Evolutionary conservation across 1,284 basidiomycete species (phyloP).

Genomic region (Stygiomarasmius scandens): DNA sequence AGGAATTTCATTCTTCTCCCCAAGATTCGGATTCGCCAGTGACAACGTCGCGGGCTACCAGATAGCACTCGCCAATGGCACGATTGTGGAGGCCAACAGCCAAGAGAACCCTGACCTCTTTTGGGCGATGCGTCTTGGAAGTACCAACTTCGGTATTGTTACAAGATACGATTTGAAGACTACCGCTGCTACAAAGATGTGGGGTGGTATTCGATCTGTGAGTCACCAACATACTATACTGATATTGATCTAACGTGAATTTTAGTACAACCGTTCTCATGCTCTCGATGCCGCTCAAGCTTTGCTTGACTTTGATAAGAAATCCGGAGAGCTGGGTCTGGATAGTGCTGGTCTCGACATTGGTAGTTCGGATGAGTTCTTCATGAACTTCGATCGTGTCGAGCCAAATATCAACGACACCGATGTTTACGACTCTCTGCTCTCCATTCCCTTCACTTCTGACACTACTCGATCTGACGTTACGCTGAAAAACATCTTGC

Average conservation of each 20-base stretch:
- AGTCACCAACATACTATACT: not conserved
- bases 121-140: conserved; percentile 22
- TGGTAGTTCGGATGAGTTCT: not conserved
- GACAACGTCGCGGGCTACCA: conserved; percentile 23
- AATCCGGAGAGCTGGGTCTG: not conserved
- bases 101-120: conserved; percentile 19
- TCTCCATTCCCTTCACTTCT: not conserved
- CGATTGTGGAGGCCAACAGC: conserved; percentile 19
- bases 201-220: conserved; percentile 15
- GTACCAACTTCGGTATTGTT: conserved; percentile 26
- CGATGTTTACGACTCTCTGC: not conserved
- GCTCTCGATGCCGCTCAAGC: not conserved
- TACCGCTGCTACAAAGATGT: conserved; percentile 11
- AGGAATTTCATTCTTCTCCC: conserved; percentile 20
- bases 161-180: conserved; percentile 24
- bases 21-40: conserved; percentile 19
- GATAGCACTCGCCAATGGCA: conserved; percentile 22
- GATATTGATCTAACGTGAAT: not conserved
- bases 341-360: not conserved
- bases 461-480: not conserved
- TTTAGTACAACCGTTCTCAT: not conserved
- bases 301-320: not conserved
- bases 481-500: not conserved
- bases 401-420: not conserved
- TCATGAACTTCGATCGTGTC: not conserved